phyloP scores from a whole-genome alignment of 331 rosid species.

The Pyracantha coccinea region DNA sequence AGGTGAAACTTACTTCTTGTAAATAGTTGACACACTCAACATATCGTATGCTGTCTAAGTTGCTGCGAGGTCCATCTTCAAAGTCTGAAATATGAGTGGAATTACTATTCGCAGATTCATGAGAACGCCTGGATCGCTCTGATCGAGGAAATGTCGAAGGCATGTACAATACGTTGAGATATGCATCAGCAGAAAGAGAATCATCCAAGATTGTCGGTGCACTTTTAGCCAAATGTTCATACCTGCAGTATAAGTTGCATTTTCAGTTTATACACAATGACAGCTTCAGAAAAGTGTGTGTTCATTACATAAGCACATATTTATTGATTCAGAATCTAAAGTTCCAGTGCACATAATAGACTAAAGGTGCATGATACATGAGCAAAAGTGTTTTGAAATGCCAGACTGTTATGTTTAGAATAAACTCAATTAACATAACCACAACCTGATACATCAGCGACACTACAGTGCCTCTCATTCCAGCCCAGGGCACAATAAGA shows the following conservation, averaged over 20 bases:
- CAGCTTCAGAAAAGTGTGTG: slow-evolving; percentile 1
- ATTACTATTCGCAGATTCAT: slow-evolving; percentile 43
- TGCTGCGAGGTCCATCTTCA: slow-evolving; percentile 96
- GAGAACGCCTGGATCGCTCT: slow-evolving; percentile 80
- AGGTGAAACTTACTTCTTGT: slow-evolving; percentile 61
- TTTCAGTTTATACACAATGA: slow-evolving; percentile 13
- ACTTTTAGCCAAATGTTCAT: slow-evolving; percentile 95
- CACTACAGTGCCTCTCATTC: slow-evolving; percentile 7
- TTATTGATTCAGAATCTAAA: not conserved
- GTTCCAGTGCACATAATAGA: not conserved
- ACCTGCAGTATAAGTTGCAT: slow-evolving; percentile 54
- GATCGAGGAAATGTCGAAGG: slow-evolving; percentile 97
- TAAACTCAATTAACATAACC: not conserved
- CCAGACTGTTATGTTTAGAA: not conserved
- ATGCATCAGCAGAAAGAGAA: slow-evolving; percentile 99
- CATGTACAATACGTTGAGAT: slow-evolving; percentile 90
- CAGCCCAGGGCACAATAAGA: not conserved
- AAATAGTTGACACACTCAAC: slow-evolving; percentile 83
- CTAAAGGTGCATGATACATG: not conserved
- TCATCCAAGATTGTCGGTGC: slow-evolving; percentile 96
- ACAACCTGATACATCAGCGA: not conserved
- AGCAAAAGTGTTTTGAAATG: not conserved
- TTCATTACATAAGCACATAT: not conserved
- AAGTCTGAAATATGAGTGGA: slow-evolving; percentile 51
- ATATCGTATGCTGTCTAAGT: slow-evolving; percentile 72